Conservation (phyloP, 169 alveolate species). For the Toxoplasma gondii region DNA sequence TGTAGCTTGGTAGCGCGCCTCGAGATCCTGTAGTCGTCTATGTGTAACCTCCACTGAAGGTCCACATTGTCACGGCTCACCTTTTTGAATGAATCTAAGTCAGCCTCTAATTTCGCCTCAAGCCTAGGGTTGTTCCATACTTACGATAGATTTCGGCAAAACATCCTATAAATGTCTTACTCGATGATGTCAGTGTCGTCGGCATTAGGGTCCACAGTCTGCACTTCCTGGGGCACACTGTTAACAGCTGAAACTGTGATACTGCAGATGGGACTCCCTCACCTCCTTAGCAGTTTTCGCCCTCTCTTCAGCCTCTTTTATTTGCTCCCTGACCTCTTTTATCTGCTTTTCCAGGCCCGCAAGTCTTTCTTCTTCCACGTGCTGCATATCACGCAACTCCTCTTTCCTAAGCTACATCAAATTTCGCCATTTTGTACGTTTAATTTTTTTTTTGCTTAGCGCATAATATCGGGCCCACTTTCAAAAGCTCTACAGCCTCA, state of each 20-base stretch:
- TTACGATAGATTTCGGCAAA: neutral
- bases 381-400: neutral
- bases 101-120: constrained; percentile 14
- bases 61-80: neutral
- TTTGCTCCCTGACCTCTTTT: neutral
- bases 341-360: neutral
- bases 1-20: constrained; percentile 12
- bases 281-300: neutral
- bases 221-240: neutral
- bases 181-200: neutral
- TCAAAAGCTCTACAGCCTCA: neutral
- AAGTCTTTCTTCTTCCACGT: neutral
- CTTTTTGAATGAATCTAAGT: constrained; percentile 14
- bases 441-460: too few relatives aligned
- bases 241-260: neutral
- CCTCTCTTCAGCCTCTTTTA: neutral
- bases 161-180: neutral
- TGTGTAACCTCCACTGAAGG: neutral
- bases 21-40: neutral
- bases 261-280: neutral
- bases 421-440: too few relatives aligned
- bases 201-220: neutral
- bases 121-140: neutral
- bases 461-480: neutral
- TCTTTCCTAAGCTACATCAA: neutral